Base-by-base conservation (phyloP, 169 alveolate genomes). In the Eimeria maxima region DNA sequence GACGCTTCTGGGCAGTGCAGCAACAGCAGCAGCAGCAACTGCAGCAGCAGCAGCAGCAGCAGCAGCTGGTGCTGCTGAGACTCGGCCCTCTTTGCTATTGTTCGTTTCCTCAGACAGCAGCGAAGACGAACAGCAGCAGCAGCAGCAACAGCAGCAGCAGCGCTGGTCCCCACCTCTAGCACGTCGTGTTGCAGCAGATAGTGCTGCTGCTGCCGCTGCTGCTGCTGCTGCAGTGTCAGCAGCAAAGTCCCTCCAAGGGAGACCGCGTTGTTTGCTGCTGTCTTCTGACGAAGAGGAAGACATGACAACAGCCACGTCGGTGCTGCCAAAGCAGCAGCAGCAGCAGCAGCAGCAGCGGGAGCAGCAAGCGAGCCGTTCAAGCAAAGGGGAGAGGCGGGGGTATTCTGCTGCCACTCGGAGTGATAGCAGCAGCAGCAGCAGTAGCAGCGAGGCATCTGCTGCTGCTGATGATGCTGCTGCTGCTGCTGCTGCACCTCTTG, bases 231-330 rank as follows among this genome's bases (percentile, higher is more conserved):
- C 90, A 27, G 63, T 81, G 33, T 81, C 90, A 13, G 63, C 73
- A 47, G 73, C 71, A 20, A 45, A 81, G 18, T 27, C 90, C 7
- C 71, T 81, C 4, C 90, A 50, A n/a, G 11, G 7, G 16, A 81
- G 69, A n/a, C 90, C 90, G 6, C 90, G 90, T 65, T 81, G 90
- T 81, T 27, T 81, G 90, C 90, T 81, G 90, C 90, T 81, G 53
- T 81, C 90, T 65, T 81, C 90, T n/a, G 90, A 81, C n/a, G 90
- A 81, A 27, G 90, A 81, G 50, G 90, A 81, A 47, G 45, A 24
- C 4, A 50, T 47, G 22, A 6, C 90, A 29, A 38, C 90, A 27
- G 69, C 90, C 10, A 11, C 67, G 4, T 81, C 44, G n/a, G 67
- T 27, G 67, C n/a, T 47, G 50, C 47, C 67, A n/a, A 33, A 53